Evolutionary conservation across 2,329 filamentous ascomycete species (phyloP).

Genomic region (Orbilia quercus): DNA sequence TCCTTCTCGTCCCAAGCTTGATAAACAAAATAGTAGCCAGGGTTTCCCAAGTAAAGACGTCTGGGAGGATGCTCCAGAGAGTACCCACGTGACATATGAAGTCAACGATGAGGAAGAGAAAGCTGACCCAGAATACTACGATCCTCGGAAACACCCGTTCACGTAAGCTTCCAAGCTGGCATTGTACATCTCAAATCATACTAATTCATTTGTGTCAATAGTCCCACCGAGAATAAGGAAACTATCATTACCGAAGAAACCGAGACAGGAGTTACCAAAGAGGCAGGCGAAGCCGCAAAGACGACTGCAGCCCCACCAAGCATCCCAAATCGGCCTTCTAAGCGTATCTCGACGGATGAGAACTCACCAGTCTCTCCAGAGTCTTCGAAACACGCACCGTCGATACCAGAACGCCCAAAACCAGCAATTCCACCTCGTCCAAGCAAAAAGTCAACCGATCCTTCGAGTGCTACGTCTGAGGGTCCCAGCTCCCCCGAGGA

Average conservation of each 20-base stretch:
- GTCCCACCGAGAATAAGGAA: no score
- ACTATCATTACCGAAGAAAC: constrained; percentile 36
- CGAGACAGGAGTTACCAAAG: constrained; percentile 8
- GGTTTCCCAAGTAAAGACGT: constrained; percentile 91
- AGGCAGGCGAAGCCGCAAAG: constrained; percentile 23
- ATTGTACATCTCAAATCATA: no score
- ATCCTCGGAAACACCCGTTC: constrained; percentile 64
- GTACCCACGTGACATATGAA: constrained; percentile 72
- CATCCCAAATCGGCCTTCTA: constrained; percentile 31
- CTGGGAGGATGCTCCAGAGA: constrained; percentile 95
- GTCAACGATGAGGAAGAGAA: constrained; percentile 66
- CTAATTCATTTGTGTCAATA: no score
- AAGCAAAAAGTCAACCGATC: constrained; percentile 64
- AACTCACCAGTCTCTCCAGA: constrained; percentile 58
- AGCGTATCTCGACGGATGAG: constrained; percentile 50
- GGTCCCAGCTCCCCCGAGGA: constrained; percentile 54
- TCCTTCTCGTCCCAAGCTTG: constrained; percentile 61
- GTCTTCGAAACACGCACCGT: constrained; percentile 27
- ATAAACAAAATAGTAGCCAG: constrained; percentile 69
- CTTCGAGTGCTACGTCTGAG: constrained; percentile 67
- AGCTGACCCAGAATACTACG: constrained; percentile 65
- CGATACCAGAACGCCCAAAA: constrained; percentile 58
- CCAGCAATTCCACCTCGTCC: constrained; percentile 60
- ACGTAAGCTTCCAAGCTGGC: no score
- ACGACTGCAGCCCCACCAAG: constrained; percentile 16